Evolutionary conservation across 73 alveolate species (phyloP), one percentile per base, ranked within the genome.

Genomic region (Paraurostyla sp.): DNA sequence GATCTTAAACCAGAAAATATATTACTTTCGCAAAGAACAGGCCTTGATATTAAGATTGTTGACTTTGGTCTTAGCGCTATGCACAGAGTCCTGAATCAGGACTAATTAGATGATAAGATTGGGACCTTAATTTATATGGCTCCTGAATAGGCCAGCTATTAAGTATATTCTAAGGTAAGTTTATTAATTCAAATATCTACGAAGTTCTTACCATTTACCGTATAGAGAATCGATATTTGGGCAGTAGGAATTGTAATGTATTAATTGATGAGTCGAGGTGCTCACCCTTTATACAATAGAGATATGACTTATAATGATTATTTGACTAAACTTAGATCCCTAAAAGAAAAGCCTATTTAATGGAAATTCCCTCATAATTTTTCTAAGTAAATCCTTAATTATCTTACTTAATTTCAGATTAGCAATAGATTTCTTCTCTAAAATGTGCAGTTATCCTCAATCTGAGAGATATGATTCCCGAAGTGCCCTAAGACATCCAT

Each of bases 1-100:
- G 94, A 87, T 36, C 59, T 87, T 4, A 87, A 87, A 43, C 96
- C 96, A 18, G 96, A 91, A 54, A 91, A 91, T 50, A 68, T 91
- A 36, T 22, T 91, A 35, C 80, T 87, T 7, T 59, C 75, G 0
- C 7, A 11, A 29, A 50, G 89, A 25, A 22, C 33, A 15, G 41
- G 76, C 23, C 73, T 56, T 48, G 78, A 83, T 25, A 76, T 83
- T 32, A 83, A 83, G 60, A 49, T 91, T 18, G 91, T 91, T 22
- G 92, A 83, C 43, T 83, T 83, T 45, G 92, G 92, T 0, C 85
- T 83, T n/a, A 83, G 92, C 65, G 92, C 85, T 11, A 50, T 49
- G 20, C 63, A 40, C 30, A 83, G 65, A 69, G 82, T 40, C 46
- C 4, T 62, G 32, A 23, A 16, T 42, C 65, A 18, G 33, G 73